Base-by-base conservation (phyloP, 2,329 filamentous ascomycete species). In the Aspergillus fructus region DNA sequence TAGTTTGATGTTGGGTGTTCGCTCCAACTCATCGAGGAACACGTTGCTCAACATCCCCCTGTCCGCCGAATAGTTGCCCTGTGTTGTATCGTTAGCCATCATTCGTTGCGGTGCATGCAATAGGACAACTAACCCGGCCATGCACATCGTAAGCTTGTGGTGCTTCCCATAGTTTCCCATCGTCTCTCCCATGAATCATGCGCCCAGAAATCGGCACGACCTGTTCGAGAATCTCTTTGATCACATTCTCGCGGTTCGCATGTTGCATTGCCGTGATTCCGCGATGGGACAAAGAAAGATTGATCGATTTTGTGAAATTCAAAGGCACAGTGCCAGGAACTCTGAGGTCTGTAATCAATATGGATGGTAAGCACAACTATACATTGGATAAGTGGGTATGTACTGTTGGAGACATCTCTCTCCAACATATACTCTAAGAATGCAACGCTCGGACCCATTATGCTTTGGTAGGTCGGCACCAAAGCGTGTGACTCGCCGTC, bases 271-370 rank as follows among this genome's bases (percentile, higher is more conserved):
- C 90, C 73, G 94, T 90, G 72, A 97, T 93, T 33, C 94, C 94
- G 58, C 94, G 87, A 72, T 97, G 93, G 0, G 94, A 97, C 1
- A 99, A 81, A 21, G 94, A 93, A 55, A 99, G 79, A 71, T 99
- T 99, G 79, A 99, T 99, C n/a, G 94, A 97, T 74, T 92, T 96
- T 59, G 93, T 96, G 71, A 97, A 97, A 75, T 97, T 97, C 60
- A 97, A 81, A 3, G 93, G 93, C 30, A 87, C 86, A 0, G 90
- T 96, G 2, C 85, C 83, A 2, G 89, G 87, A 71, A 96, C 87
- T 41, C 94, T 87, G 49, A 97, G 86, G 78, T 99, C 94, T 97
- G 56, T 27, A 37, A 50, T 30, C 46, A 48, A 57, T 30, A 50
- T 48, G 43, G 27, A 17, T 7, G 34, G 57, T 59, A 43, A 61